phyloP scores from a whole-genome alignment of 1,284 basidiomycete species.

The Jaminaea rosea region DNA sequence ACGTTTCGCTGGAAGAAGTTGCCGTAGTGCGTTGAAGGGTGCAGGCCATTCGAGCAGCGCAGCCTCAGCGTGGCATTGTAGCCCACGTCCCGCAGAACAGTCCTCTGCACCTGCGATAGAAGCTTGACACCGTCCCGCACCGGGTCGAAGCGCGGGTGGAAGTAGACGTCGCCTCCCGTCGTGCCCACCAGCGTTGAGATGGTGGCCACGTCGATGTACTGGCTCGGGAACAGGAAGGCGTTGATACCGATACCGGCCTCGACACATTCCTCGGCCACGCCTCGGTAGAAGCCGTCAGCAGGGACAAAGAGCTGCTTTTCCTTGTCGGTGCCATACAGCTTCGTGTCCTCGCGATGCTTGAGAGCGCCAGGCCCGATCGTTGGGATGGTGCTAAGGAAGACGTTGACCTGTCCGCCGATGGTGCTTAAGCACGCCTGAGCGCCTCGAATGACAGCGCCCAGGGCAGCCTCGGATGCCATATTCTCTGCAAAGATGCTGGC shows the following conservation, averaged over 20 bases:
- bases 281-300: conserved; percentile 67
- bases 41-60: conserved; percentile 75
- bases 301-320: conserved; percentile 72
- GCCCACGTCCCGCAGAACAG: conserved; percentile 64
- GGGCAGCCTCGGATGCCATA: conserved; percentile 56
- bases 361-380: conserved; percentile 67
- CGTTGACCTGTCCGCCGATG: conserved; percentile 73
- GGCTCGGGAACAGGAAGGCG: conserved; percentile 74
- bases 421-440: conserved; percentile 63
- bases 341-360: conserved; percentile 58
- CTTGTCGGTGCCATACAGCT: conserved; percentile 78
- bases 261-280: conserved; percentile 75
- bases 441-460: conserved; percentile 64
- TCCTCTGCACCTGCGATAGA: conserved; percentile 63
- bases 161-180: conserved; percentile 89
- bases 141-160: conserved; percentile 78
- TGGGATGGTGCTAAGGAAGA: conserved; percentile 72
- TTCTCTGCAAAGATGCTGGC: conserved; percentile 60
- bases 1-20: conserved; percentile 69
- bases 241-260: conserved; percentile 84
- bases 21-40: conserved; percentile 64
- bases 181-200: conserved; percentile 60
- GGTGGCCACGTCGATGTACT: conserved; percentile 77
- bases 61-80: conserved; percentile 76
- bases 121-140: conserved; percentile 62